Conservation (phyloP, 495 filamentous ascomycete genomes). For the Astrothelium subdiscretum region DNA sequence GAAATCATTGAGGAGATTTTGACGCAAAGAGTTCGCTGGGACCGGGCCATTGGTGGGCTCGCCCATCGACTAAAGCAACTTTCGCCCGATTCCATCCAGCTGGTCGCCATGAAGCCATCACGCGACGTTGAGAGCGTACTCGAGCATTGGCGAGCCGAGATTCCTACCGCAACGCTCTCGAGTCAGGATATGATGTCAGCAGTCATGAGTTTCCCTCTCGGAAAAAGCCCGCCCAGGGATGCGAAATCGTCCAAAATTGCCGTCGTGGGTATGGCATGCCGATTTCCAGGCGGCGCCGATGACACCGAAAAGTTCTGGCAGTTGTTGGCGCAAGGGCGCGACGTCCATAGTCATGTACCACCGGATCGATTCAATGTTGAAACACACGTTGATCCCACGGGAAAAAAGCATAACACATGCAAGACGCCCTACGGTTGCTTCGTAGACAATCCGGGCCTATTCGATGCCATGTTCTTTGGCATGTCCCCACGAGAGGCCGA, state of each 20-base stretch:
- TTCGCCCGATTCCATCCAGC: background rate
- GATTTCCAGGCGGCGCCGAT: constrained; percentile 27
- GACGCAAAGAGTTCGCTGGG: constrained; percentile 9
- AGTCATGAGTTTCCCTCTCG: background rate
- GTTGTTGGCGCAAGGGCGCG: constrained; percentile 29
- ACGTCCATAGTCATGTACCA: constrained; percentile 30
- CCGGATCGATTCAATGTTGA: constrained; percentile 35
- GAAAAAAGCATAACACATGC: constrained; percentile 20
- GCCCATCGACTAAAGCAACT: background rate
- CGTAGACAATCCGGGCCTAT: constrained; percentile 16
- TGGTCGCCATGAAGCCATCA: background rate
- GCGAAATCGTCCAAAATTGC: constrained; percentile 27
- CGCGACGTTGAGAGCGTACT: background rate
- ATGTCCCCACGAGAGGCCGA: constrained; percentile 30
- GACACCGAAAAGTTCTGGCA: constrained; percentile 34
- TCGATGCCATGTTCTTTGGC: constrained; percentile 30
- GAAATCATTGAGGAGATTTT: constrained; percentile 11
- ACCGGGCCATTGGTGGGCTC: background rate
- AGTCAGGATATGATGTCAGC: background rate
- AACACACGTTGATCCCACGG: constrained; percentile 33
- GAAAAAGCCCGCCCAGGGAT: background rate
- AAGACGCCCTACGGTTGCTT: constrained; percentile 5
- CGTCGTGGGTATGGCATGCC: constrained; percentile 33
- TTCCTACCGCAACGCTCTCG: background rate
- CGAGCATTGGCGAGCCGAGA: background rate